These are phyloP conservation scores for Tulasnella calospora DNA, from an alignment of 768 basidiomycete species.

Conservation along the genomic window DNA sequence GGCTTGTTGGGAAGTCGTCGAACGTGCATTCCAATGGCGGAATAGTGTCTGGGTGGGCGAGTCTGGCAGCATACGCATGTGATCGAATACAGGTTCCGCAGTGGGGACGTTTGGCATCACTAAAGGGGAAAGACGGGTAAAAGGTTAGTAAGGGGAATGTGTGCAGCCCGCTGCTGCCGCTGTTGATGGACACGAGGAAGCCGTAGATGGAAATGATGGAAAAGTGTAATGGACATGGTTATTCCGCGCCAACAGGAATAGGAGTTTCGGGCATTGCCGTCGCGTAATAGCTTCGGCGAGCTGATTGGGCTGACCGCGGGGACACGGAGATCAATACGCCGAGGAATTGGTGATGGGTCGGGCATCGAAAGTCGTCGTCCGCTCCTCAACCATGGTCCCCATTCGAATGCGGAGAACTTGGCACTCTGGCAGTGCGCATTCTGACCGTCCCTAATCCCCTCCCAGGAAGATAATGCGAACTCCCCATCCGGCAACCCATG, in stretches of 20 bases:
- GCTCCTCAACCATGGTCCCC: background rate
- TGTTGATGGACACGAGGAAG: background rate
- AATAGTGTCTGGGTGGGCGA: constrained; percentile 56
- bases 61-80: constrained; percentile 58
- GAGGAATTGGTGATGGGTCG: background rate
- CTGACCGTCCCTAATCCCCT: background rate
- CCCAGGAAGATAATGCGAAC: background rate
- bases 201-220: background rate
- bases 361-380: background rate
- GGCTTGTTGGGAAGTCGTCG: constrained; percentile 45
- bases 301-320: background rate
- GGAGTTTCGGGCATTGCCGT: background rate
- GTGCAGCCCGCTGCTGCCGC: background rate
- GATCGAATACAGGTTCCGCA: constrained; percentile 75
- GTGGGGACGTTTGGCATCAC: constrained; percentile 63
- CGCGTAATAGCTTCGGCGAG: background rate
- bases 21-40: constrained; percentile 67
- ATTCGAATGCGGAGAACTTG: background rate
- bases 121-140: constrained; percentile 32
- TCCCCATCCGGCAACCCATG: background rate
- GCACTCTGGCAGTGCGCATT: background rate
- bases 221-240: background rate
- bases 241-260: background rate
- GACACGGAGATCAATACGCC: background rate
- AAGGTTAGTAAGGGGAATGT: background rate